phyloP scores from a whole-genome alignment of 106 monocot genomes.

The Dioscorea alata region DNA sequence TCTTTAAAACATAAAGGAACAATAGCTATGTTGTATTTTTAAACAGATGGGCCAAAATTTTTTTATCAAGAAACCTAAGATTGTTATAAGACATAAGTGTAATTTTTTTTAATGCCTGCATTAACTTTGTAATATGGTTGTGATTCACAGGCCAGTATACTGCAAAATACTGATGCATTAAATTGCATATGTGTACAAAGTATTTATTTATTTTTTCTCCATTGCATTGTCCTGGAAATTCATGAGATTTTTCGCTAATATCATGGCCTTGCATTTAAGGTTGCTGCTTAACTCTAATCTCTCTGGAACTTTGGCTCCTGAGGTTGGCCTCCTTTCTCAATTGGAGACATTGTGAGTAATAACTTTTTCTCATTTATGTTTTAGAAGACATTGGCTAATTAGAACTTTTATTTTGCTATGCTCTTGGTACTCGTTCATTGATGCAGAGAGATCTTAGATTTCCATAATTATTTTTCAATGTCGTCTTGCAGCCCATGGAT shows the following conservation, averaged over 20 bases:
- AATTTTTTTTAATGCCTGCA: not conserved
- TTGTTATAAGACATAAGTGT: too few species aligned
- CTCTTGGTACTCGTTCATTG: not conserved
- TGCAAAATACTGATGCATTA: not conserved
- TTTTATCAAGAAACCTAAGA: too few species aligned
- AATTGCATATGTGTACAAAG: not conserved
- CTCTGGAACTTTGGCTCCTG: constrained; percentile 72
- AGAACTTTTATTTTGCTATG: not conserved
- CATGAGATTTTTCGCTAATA: not conserved
- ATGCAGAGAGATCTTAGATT: not conserved
- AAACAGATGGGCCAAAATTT: too few species aligned
- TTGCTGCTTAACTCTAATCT: constrained; percentile 67
- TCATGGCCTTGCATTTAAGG: constrained; percentile 26
- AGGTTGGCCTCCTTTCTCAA: constrained; percentile 59
- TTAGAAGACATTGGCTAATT: not conserved
- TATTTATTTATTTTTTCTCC: not conserved
- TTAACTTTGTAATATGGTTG: not conserved
- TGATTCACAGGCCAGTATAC: not conserved
- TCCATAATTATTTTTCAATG: not conserved
- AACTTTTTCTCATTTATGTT: not conserved
- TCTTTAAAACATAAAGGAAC: too few species aligned
- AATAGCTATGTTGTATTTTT: too few species aligned
- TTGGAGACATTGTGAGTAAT: constrained; percentile 69
- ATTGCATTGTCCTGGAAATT: not conserved
- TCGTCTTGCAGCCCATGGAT: not conserved